Base-by-base conservation (phyloP, 257 asterid species). In the Penstemon newberryi region DNA sequence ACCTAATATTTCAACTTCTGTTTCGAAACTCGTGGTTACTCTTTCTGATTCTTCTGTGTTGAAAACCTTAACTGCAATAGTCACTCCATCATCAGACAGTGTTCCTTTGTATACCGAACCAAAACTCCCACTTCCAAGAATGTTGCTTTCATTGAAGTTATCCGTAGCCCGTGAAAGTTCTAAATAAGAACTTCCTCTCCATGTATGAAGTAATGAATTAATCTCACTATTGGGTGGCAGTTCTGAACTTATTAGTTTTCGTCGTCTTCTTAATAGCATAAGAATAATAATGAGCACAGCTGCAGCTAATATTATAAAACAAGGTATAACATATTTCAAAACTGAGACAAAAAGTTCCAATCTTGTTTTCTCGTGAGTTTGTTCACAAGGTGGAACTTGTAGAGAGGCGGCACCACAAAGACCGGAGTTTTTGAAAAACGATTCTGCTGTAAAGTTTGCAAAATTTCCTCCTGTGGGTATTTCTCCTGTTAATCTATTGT, bases 381-480 rank as follows among this genome's bases (percentile, higher is more conserved):
- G 11, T 38, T 40, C 9, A 68, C 74, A 70, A 3, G 68, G 43
- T 4, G 67, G 41, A 8, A 70, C 74, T 37, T 50, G 43, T 39
- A 46, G 41, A 4, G 52, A 37, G 0, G 67, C 44, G 38, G 13
- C 53, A 13, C 74, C 74, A 40, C 74, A 70, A 8, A 70, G 38
- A 9, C 18, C 62, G 7, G 12, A 10, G 9, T 69, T 69, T 5
- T 0, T 37, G 37, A 41, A 46, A 8, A 73, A 73, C 1, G 78
- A 60, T 33, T 33, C 39, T 10, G 40, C 15, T 5, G 78, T 50
- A 7, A 67, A 60, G 46, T 59, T 59, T 2, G 4, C 8, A 52
- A 73, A 73, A 41, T 57, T 62, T 10, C 78, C 78, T 8, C 55
- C 66, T 8, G 57, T 18, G 4, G 75, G 75, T n/a, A 74, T 62